A percentile compares a stretch with the other conserved stretches of the same genome.
Conservation (phyloP, 2,329 filamentous ascomycete species). For the Pezicula radicicola region DNA sequence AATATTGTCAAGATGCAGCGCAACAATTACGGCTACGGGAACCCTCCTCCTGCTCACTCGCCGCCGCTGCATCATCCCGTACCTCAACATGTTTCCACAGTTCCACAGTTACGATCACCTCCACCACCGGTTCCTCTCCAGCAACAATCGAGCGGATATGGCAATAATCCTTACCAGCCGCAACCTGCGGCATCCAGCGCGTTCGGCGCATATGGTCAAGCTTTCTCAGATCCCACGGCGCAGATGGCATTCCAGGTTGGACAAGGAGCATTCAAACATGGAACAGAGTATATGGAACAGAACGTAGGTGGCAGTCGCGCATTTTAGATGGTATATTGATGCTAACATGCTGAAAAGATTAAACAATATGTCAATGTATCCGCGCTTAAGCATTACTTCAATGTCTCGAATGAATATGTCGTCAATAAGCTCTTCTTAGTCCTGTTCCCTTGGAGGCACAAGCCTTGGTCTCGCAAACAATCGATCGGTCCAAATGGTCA, state of each 20-base stretch:
- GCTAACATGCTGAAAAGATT: constrained; percentile 44
- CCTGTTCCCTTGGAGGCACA: constrained; percentile 95
- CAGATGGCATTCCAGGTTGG: constrained; percentile 95
- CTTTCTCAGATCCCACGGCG: constrained; percentile 93
- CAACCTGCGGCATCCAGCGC: constrained; percentile 47
- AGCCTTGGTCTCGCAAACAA: constrained; percentile 94
- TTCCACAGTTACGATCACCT: constrained; percentile 93
- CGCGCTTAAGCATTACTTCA: constrained; percentile 97
- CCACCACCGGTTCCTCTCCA: constrained; percentile 74
- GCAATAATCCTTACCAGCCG: constrained; percentile 68
- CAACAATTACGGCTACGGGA: constrained; percentile 76
- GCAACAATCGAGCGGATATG: constrained; percentile 61
- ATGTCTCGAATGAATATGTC: constrained; percentile 97
- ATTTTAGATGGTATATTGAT: background rate
- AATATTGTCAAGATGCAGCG: constrained; percentile 67
- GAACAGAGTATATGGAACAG: constrained; percentile 92
- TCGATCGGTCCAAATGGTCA: constrained; percentile 66
- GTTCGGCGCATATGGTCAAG: constrained; percentile 78
- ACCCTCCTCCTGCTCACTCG: constrained; percentile 66
- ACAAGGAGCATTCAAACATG: constrained; percentile 85
- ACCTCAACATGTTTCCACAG: constrained; percentile 96
- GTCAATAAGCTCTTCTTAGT: constrained; percentile 90
- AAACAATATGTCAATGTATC: constrained; percentile 87
- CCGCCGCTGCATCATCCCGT: constrained; percentile 96
- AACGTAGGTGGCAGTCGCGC: constrained; percentile 66